These are phyloP conservation scores for Mycena kentingensis DNA, from an alignment of 768 basidiomycete species.

Conservation along the genomic window DNA sequence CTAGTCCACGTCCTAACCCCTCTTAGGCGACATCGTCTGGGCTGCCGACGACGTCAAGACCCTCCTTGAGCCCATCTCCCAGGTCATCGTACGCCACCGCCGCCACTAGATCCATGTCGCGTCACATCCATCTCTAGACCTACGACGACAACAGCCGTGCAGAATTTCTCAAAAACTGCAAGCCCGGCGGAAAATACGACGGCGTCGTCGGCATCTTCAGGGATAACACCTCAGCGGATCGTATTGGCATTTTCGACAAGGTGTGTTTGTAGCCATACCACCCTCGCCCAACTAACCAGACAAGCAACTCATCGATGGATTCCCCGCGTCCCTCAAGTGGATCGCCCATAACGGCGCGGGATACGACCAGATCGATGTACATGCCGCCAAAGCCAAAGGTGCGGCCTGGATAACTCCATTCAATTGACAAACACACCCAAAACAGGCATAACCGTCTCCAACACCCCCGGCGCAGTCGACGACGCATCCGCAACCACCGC, in stretches of 20 bases:
- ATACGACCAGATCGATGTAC: constrained; percentile 85
- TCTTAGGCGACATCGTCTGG: constrained; percentile 72
- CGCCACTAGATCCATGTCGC: neutral
- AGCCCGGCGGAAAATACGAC: constrained; percentile 70
- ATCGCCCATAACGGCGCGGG: constrained; percentile 94
- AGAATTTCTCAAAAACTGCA: constrained; percentile 67
- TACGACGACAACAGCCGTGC: constrained; percentile 63
- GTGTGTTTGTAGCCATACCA: neutral
- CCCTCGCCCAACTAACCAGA: too few relatives aligned
- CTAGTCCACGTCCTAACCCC: neutral
- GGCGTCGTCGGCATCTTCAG: constrained; percentile 78
- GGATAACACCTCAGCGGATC: constrained; percentile 63
- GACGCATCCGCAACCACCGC: constrained; percentile 91
- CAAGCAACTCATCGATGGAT: constrained; percentile 61
- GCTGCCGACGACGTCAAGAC: constrained; percentile 72
- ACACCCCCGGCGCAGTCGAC: constrained; percentile 88
- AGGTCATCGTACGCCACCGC: constrained; percentile 66
- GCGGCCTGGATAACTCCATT: too few relatives aligned
- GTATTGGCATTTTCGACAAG: constrained; percentile 78
- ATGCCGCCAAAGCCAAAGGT: constrained; percentile 73
- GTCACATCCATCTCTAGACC: constrained; percentile 42
- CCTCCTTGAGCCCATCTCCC: constrained; percentile 67
- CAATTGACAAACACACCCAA: too few relatives aligned
- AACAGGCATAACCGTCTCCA: constrained; percentile 78
- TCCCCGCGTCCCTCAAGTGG: constrained; percentile 75